A percentile compares a stretch with the other conserved stretches of the same genome.
Conservation (phyloP, 495 filamentous ascomycete species). For the Penicillium tannophilum region DNA sequence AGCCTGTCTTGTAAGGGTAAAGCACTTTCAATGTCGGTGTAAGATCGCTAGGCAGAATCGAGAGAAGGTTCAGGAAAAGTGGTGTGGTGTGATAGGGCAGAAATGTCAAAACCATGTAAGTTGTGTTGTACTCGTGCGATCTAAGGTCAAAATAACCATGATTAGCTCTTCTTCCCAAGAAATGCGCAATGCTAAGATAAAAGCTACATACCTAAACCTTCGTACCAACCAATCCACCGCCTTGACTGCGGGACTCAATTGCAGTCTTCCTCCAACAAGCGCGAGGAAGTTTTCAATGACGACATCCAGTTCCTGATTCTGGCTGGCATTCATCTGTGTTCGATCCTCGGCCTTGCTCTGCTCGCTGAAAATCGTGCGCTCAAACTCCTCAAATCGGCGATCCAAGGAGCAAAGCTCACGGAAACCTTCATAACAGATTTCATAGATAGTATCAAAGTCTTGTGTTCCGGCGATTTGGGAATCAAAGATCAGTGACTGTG, state of each 20-base stretch:
- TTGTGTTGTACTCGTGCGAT: slow-evolving; percentile 87
- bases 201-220: slow-evolving; percentile 72
- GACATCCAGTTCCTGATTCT: slow-evolving; percentile 78
- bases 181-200: background rate
- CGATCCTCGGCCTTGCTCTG: slow-evolving; percentile 88
- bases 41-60: slow-evolving; percentile 73
- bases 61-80: slow-evolving; percentile 77
- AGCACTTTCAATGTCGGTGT: slow-evolving; percentile 80
- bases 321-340: slow-evolving; percentile 73
- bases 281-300: slow-evolving; percentile 80
- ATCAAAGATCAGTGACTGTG: slow-evolving; percentile 90
- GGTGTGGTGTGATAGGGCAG: slow-evolving; percentile 86
- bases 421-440: slow-evolving; percentile 84
- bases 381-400: slow-evolving; percentile 67
- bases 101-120: slow-evolving; percentile 78
- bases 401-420: slow-evolving; percentile 88
- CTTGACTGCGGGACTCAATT: slow-evolving; percentile 83
- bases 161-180: background rate
- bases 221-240: slow-evolving; percentile 93
- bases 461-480: slow-evolving; percentile 77
- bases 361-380: slow-evolving; percentile 78
- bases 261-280: slow-evolving; percentile 70
- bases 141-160: slow-evolving; percentile 43
- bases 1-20: slow-evolving; percentile 75
- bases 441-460: slow-evolving; percentile 83